phyloP scores from a whole-genome alignment of 2,329 filamentous ascomycete species.

The Nakataea oryzae region DNA sequence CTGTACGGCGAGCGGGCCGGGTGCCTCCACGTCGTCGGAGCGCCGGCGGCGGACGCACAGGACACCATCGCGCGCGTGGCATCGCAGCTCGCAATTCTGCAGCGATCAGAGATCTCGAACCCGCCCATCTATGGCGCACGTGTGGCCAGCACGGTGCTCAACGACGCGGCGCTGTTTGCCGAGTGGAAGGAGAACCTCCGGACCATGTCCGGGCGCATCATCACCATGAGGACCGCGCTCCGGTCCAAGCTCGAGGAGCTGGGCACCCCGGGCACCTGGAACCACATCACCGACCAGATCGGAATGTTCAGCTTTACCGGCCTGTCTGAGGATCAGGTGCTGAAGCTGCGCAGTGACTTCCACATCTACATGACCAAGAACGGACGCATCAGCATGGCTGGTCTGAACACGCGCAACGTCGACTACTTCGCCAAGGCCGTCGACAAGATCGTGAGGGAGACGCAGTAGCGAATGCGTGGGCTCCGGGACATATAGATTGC shows the following conservation, averaged over 20 bases:
- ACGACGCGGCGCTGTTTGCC: slow-evolving; percentile 68
- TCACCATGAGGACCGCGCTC: slow-evolving; percentile 74
- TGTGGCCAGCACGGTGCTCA: slow-evolving; percentile 76
- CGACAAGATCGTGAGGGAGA: slow-evolving; percentile 65
- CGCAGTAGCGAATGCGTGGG: neutral
- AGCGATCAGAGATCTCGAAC: slow-evolving; percentile 96
- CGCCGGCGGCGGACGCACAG: slow-evolving; percentile 56
- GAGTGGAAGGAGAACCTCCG: slow-evolving; percentile 89
- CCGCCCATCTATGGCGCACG: slow-evolving; percentile 89
- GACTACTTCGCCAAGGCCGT: slow-evolving; percentile 89
- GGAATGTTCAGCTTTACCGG: slow-evolving; percentile 98
- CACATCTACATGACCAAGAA: slow-evolving; percentile 97
- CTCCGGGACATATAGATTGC: neutral
- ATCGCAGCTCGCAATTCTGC: slow-evolving; percentile 84
- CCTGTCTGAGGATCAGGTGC: slow-evolving; percentile 61
- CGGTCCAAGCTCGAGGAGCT: slow-evolving; percentile 73
- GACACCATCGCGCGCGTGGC: slow-evolving; percentile 53
- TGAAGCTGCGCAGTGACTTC: slow-evolving; percentile 55
- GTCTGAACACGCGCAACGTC: slow-evolving; percentile 84
- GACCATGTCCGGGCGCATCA: slow-evolving; percentile 94
- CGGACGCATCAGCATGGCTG: slow-evolving; percentile 95
- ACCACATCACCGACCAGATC: slow-evolving; percentile 97
- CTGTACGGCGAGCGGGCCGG: slow-evolving; percentile 94
- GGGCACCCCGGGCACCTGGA: slow-evolving; percentile 83
- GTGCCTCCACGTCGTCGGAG: slow-evolving; percentile 87